Base-by-base conservation (phyloP, 306 rosid genomes). In the Arachis stenosperma region DNA sequence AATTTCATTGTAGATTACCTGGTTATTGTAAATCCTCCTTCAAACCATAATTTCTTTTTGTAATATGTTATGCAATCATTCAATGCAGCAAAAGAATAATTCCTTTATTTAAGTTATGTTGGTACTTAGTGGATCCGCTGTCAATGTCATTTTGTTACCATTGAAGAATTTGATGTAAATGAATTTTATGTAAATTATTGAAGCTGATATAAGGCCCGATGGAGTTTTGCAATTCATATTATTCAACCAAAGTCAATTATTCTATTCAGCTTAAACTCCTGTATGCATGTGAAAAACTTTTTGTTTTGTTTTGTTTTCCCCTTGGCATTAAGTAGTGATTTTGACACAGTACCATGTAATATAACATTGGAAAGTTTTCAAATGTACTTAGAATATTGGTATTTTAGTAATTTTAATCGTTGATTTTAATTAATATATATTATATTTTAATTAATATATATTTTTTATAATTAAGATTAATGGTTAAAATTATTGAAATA, bases 11-110 rank as follows among this genome's bases (percentile, higher is more conserved):
- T 69, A 39, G 69, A 62, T 75, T 14, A 51, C 61, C 42, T 81
- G 71, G 50, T 71, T 40, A 39, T 59, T 81, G 85, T 68, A 81
- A 81, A 77, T 61, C 60, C 65, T 71, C 43, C 84, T 9, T 66
- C 68, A 73, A 51, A 41, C 60, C 58, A 62, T 76, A 65, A 42
- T 54, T 33, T 33, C 37, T 33, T 33, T 2, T 33, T 33, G 37
- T 33, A 33, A 33, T 33, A 33, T 33, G 44, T 42, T 58, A 61
- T 66, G 55, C 42, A 50, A 33, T 9, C 11, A n/a, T 42, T 41
- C 71, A 54, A 54, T 29, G 62, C 43, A 51, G 66, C 61, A 51
- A 61, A 74, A 39, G 27, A 61, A 68, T 55, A 10, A 47, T 65
- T 57, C 60, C 55, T 39, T n/a, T 75, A 2, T 48, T 64, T 22